phyloP scores from a whole-genome alignment of 352 stramenopile species.

The Phytophthora quininea region DNA sequence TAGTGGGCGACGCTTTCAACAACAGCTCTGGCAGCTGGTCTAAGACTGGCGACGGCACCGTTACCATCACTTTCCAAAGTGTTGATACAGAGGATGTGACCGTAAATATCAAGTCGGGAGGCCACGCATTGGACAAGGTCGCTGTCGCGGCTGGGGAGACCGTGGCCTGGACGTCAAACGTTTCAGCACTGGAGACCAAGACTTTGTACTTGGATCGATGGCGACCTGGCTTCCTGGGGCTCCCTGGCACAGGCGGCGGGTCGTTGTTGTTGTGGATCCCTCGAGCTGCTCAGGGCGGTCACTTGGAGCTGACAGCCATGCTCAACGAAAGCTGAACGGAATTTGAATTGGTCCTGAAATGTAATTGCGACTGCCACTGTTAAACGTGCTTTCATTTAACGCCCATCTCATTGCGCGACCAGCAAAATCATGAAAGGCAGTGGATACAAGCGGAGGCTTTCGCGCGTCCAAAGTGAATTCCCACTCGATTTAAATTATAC shows the following conservation, averaged over 20 bases:
- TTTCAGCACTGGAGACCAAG: conserved; percentile 38
- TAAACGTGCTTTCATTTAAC: no score
- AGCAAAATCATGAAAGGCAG: no score
- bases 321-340: neutral
- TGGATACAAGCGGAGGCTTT: no score
- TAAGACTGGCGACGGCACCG: conserved; percentile 34
- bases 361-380: neutral
- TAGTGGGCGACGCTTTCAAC: conserved; percentile 46
- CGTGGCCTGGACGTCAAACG: conserved; percentile 39
- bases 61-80: conserved; percentile 43
- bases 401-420: no score
- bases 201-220: conserved; percentile 52
- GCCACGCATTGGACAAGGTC: conserved; percentile 34
- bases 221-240: conserved; percentile 39
- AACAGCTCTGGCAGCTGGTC: conserved; percentile 43
- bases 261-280: conserved; percentile 50
- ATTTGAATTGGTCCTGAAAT: neutral
- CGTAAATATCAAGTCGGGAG: conserved; percentile 50
- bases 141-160: conserved; percentile 30
- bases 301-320: conserved; percentile 28
- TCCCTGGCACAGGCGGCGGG: conserved; percentile 38
- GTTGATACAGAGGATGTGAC: conserved; percentile 38
- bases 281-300: conserved; percentile 27
- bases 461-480: no score
- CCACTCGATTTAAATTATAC: no score